Base-by-base conservation (phyloP, 192 early-diverging fungal species). In the Backusella luteola region DNA sequence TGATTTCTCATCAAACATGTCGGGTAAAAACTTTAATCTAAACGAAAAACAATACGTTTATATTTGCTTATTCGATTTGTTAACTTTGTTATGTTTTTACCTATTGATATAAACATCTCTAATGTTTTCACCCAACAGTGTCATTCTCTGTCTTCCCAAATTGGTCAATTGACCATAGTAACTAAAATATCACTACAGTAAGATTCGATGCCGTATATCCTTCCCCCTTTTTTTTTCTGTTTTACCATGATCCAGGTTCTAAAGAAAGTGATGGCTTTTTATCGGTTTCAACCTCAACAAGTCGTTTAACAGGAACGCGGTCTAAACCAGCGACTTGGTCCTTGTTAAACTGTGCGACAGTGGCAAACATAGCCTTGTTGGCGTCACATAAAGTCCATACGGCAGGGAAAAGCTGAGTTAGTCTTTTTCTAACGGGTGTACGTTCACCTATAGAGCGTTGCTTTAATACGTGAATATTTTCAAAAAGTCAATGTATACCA, bases 341-440 rank as follows among this genome's bases (percentile, higher is more conserved):
- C 12, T 71, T 71, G 8, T 34, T 49, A 15, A 85, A 73, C 26
- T 66, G 29, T 4, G 70, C 35, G 44, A 85, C 80, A 19, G 69
- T 71, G 21, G 76, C 34, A 49, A 80, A 75, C 76, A 85, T 76
- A 15, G 66, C 46, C 4, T 36, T 26, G 41, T 80, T 78, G 9
- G 81, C 76, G 2, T 82, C 78, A 53, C 84, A 85, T 38, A 83
- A 15, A 53, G 80, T 73, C 84, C 84, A 85, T 17, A 80, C 26
- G n/a, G 74, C 14, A n/a, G 81, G 81, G 15, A 85, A 71, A 3
- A 82, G 11, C 2, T 73, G 67, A 32, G 73, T 74, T 1, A 85
- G 53, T 12, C 79, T 39, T 53, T 42, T 71, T 70, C 79, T 68
- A 34, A 85, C 81, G 15, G 84, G 84, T 23, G 84, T 85, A 70